Evolutionary conservation across 257 asterid genomes (phyloP), one percentile per base, ranked within the genome.

Genomic region (Rubia yunnanensis): DNA sequence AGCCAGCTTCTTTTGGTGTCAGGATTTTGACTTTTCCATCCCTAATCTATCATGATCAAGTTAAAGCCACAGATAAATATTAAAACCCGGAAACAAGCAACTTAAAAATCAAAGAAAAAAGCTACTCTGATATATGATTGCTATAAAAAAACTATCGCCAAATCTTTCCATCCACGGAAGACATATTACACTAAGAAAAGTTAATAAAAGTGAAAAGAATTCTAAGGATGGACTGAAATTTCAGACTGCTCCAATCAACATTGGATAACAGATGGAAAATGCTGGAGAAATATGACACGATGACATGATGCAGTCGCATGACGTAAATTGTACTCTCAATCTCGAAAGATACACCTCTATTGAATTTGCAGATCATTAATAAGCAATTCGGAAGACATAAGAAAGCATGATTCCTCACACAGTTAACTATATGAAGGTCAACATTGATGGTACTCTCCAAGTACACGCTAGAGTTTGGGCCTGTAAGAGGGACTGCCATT

Each of bases 1-100:
- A 92, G 56, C 99, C 99, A 84, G 97, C 95, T 88, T 92, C 97
- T 78, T 84, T 83, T 60, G 99, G 97, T 60, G 95, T 79, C 38
- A 89, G 85, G 75, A 84, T 76, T 76, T 92, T 89, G 70, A 92
- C 99, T 74, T 88, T 92, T 65, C 89, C 95, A 32, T 89, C 94
- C 79, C 95, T 82, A 57, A 89, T 81, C 99, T 89, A 66, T 41
- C 65, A 53, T 23, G 36, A 34, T 32, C 59, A 69, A 71, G 38
- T 75, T 24, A 72, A 48, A 36, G 17, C 30, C 73, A 34, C 56
- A 28, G 20, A 26, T 17, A 18, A 8, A 17, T 46, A 61, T 61
- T 26, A 70, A 49, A 3, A 49, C 9, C 39, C 36, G 23, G 58
- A 31, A 30, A 55, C 58, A 14, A 44, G 44, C 22, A 32, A 32